Evolutionary conservation across 331 rosid species (phyloP), one percentile per base, ranked within the genome.

Genomic region (Stylosanthes scabra): DNA sequence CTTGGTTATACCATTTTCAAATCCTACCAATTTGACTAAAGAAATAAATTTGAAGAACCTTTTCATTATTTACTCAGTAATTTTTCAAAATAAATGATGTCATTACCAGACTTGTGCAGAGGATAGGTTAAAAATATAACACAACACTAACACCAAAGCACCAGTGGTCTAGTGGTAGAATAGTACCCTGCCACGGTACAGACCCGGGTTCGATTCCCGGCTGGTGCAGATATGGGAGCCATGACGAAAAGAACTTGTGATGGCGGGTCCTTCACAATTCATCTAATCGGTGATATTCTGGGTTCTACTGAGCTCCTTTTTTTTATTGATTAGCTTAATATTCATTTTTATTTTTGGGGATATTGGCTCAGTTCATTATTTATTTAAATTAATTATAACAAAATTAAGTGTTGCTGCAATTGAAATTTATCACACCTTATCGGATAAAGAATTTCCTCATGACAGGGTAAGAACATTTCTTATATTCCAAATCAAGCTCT

Each of bases 141-240:
- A 31, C 4, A 11, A 41, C 11, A 46, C 5, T 49, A 1, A 1
- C 0, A 15, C 11, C 10, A 16, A 51, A 47, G 75, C 76, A 82
- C 82, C 80, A 77, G 83, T 73, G 86, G 83, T 62, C 80, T 82
- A 82, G 77, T 82, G 66, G 83, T 82, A 82, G 86, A 82, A 78
- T 78, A 82, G 83, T 74, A 78, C 83, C 81, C 80, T 79, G 84
- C 86, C 86, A 83, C 81, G 79, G 80, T 80, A 67, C 81, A 79
- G 83, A 83, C 79, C 81, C 81, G 79, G 78, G 83, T 83, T 83
- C 83, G 79, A 83, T 83, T 83, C 83, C 79, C 81, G 58, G 58
- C 58, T 52, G 58, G 58, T 52, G 58, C 58, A 20, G 25, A 52
- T 14, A n/a, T 8, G 7, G 11, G 11, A 15, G 58, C 58, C 7